Evolutionary conservation across 441 rosid genomes (phyloP).

Genomic region (Raphanus hybrid): DNA sequence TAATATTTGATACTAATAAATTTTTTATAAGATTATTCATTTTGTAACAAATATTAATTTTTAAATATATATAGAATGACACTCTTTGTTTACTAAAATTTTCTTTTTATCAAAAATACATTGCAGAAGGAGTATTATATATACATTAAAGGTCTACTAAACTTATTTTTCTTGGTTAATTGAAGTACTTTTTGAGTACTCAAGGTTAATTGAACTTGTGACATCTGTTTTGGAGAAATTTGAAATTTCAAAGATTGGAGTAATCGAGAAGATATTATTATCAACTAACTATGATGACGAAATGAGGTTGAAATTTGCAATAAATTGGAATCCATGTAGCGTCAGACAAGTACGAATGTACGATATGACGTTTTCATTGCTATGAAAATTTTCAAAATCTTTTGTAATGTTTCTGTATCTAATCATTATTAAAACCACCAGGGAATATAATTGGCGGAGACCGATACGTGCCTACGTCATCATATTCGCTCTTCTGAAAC

Average conservation of each 20-base stretch:
- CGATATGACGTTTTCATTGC: conserved; percentile 37
- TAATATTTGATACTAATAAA: too few species aligned
- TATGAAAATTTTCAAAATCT: conserved; percentile 29
- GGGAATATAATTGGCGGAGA: conserved; percentile 33
- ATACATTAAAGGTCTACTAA: background rate
- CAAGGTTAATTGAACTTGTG: background rate
- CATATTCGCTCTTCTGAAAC: conserved; percentile 41
- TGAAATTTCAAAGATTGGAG: conserved; percentile 40
- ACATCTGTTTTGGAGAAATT: conserved; percentile 19
- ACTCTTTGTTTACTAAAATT: too few species aligned
- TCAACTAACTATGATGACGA: conserved; percentile 27
- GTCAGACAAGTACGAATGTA: conserved; percentile 44
- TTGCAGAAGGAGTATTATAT: background rate
- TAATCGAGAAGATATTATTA: conserved; percentile 28
- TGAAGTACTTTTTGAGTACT: background rate
- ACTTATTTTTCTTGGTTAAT: background rate
- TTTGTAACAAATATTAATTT: too few species aligned
- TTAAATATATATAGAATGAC: too few species aligned
- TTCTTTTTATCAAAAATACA: too few species aligned
- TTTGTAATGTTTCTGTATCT: conserved; percentile 32
- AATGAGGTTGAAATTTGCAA: conserved; percentile 38
- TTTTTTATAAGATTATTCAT: too few species aligned
- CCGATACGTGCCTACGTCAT: conserved; percentile 43
- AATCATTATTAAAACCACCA: conserved; percentile 31
- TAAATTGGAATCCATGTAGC: conserved; percentile 36